A percentile compares a stretch with the other conserved stretches of the same genome.
These are phyloP conservation scores for Exophiala sp. DNA, from an alignment of 2,329 filamentous ascomycete species.

Conservation along the genomic window DNA sequence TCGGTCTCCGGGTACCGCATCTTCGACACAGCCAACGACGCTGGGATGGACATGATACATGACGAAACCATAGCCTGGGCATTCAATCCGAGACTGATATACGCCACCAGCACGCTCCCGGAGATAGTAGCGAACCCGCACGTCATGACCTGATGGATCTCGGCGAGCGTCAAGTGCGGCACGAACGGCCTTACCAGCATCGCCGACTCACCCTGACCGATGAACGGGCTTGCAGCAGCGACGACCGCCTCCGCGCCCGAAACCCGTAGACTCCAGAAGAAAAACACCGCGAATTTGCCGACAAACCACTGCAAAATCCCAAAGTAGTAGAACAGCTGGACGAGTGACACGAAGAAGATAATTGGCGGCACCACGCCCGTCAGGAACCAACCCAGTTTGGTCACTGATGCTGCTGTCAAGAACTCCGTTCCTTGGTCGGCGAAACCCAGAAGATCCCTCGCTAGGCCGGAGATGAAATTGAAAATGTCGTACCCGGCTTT, in stretches of 20 bases:
- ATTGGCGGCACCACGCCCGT: conserved; percentile 80
- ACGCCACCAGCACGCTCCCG: conserved; percentile 80
- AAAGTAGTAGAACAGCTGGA: conserved; percentile 78
- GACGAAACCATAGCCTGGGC: conserved; percentile 82
- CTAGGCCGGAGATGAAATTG: conserved; percentile 76
- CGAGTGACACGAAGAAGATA: conserved; percentile 93
- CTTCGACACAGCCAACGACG: conserved; percentile 84
- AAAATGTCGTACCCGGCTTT: conserved; percentile 84
- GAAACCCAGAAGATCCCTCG: conserved; percentile 70
- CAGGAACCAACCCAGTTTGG: conserved; percentile 64
- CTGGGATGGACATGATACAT: conserved; percentile 94
- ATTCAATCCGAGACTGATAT: conserved; percentile 79
- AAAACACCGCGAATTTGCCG: conserved; percentile 79
- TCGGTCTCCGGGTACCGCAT: conserved; percentile 85
- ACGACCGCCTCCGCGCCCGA: conserved; percentile 93
- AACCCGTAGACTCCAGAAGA: conserved; percentile 84
- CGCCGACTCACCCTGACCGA: conserved; percentile 88
- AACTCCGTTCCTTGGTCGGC: conserved; percentile 71
- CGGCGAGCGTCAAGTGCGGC: conserved; percentile 76
- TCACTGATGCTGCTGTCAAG: conserved; percentile 52
- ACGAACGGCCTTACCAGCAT: conserved; percentile 90
- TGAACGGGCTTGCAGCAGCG: conserved; percentile 87
- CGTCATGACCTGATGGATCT: conserved; percentile 89
- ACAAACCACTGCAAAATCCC: conserved; percentile 87
- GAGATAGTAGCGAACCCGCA: conserved; percentile 92